These are phyloP conservation scores for Neoboletus subvelutipes DNA, from an alignment of 768 basidiomycete species.

Conservation along the genomic window DNA sequence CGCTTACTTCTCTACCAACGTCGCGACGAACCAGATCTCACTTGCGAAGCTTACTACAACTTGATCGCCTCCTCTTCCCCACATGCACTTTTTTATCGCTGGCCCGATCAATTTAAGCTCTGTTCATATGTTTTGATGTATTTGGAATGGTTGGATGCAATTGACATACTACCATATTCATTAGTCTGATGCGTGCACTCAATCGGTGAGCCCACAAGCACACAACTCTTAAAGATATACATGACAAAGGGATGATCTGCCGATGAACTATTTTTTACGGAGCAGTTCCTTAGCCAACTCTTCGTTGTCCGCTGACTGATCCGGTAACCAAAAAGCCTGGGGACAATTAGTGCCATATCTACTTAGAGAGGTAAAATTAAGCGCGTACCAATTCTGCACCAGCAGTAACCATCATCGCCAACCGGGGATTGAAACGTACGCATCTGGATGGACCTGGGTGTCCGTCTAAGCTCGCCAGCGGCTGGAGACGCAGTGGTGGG, in stretches of 20 bases:
- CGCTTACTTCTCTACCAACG: slow-evolving; percentile 68
- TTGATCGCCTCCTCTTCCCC: slow-evolving; percentile 1
- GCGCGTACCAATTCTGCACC: slow-evolving; percentile 77
- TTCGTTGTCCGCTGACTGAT: slow-evolving; percentile 64
- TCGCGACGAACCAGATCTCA: slow-evolving; percentile 53
- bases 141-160: slow-evolving; percentile 1
- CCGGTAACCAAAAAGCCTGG: slow-evolving; percentile 68
- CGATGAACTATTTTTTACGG: slow-evolving; percentile 43
- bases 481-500: slow-evolving; percentile 50
- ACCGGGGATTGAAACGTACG: slow-evolving; percentile 86
- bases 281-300: slow-evolving; percentile 70
- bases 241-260: not conserved
- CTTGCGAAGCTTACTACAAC: slow-evolving; percentile 52
- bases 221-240: not conserved
- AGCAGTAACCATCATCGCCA: slow-evolving; percentile 84
- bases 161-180: not conserved
- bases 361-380: not conserved
- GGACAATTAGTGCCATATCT: slow-evolving; percentile 16
- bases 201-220: not conserved
- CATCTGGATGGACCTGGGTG: slow-evolving; percentile 84
- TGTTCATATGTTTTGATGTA: not conserved
- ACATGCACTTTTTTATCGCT: slow-evolving; percentile 1
- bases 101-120: slow-evolving; percentile 1
- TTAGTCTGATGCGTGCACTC: not conserved
- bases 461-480: slow-evolving; percentile 60